Percentiles rank a stretch among this genome's conserved stretches.
These are phyloP conservation scores for Calonectria leucothoes DNA, from an alignment of 2,329 filamentous ascomycete genomes.

Conservation along the genomic window DNA sequence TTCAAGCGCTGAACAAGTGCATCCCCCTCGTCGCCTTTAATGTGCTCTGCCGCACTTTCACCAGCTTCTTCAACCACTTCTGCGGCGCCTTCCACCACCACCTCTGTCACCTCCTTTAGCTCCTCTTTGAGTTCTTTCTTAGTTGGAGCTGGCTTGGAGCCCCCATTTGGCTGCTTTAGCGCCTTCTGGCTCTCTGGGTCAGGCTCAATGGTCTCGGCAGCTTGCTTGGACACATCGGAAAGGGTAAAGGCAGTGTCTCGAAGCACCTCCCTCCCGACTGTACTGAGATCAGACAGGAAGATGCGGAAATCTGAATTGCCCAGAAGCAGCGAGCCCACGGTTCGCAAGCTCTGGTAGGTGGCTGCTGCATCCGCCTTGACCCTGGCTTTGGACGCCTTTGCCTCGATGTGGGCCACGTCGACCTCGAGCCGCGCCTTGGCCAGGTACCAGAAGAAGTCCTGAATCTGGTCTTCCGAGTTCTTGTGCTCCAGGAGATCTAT, in stretches of 20 bases:
- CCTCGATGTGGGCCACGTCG: constrained; percentile 45
- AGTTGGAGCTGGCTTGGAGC: constrained; percentile 55
- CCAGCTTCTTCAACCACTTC: constrained; percentile 69
- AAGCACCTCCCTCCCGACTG: constrained; percentile 85
- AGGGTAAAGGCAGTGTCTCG: constrained; percentile 86
- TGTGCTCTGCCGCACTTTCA: constrained; percentile 78
- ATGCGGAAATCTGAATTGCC: constrained; percentile 92
- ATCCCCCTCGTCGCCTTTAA: constrained; percentile 78
- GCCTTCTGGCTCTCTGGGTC: constrained; percentile 69
- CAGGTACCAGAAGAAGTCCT: constrained; percentile 91
- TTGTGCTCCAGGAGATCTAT: constrained; percentile 87
- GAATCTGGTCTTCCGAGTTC: constrained; percentile 85
- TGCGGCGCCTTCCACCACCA: constrained; percentile 64
- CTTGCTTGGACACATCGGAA: constrained; percentile 79
- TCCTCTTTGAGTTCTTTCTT: constrained; percentile 73
- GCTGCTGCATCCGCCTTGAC: constrained; percentile 49
- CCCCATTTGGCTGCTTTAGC: constrained; percentile 53
- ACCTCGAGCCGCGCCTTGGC: constrained; percentile 73
- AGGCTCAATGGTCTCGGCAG: constrained; percentile 79
- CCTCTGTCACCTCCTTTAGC: constrained; percentile 64
- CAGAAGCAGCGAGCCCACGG: constrained; percentile 84
- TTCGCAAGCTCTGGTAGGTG: constrained; percentile 82
- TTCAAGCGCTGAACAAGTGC: constrained; percentile 82
- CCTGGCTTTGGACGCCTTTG: constrained; percentile 43
- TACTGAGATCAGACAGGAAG: constrained; percentile 83